These are phyloP conservation scores for Monosiga brevicollis DNA, from an alignment of 78 protist species.

Conservation along the genomic window DNA sequence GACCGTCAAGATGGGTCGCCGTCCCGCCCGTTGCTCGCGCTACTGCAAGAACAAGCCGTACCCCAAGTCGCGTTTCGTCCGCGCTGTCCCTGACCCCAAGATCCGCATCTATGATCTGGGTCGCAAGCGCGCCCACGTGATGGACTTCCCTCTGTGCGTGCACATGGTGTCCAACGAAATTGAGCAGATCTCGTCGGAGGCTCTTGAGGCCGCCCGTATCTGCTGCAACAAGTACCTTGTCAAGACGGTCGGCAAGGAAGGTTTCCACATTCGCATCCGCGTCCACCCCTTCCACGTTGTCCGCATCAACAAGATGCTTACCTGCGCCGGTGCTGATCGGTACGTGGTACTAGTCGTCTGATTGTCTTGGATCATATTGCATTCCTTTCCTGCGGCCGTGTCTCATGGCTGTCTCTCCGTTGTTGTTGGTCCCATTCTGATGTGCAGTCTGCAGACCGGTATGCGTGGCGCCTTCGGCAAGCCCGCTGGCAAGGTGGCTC, in stretches of 20 bases:
- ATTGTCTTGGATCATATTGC: not conserved
- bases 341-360: too few species aligned
- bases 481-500: conserved; percentile 95
- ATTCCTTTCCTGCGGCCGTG: not conserved
- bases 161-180: conserved; percentile 94
- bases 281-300: conserved; percentile 99
- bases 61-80: conserved; percentile 98
- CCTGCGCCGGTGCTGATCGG: conserved; percentile 99
- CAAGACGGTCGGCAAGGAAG: conserved; percentile 90
- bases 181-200: conserved; percentile 96
- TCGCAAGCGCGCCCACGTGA: conserved; percentile 86
- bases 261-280: conserved; percentile 98
- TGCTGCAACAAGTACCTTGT: conserved; percentile 97
- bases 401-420: not conserved
- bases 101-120: conserved; percentile 96
- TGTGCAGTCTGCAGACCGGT: conserved; percentile 7
- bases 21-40: conserved; percentile 80
- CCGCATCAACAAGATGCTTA: conserved; percentile 99
- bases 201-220: conserved; percentile 99
- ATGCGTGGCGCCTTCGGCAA: conserved; percentile 61
- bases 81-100: conserved; percentile 97
- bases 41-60: conserved; percentile 98
- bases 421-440: not conserved
- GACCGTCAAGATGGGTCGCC: conserved; percentile 48
- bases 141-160: conserved; percentile 95